Evolutionary conservation across 176 grass and related monocot species (phyloP).

Genomic region (Avena eriantha): DNA sequence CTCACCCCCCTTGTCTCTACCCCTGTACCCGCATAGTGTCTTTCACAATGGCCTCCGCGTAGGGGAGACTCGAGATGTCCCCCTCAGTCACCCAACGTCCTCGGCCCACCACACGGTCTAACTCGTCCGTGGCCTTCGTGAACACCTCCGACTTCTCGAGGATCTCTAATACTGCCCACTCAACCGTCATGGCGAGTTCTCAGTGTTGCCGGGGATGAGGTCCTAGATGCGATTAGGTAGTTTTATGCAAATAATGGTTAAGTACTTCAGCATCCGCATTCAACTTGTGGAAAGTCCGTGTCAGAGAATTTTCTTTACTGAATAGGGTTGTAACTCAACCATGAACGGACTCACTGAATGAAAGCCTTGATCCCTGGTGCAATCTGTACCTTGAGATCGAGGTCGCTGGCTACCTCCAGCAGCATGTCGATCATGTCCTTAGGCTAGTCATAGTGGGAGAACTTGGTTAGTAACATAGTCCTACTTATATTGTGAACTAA

Average conservation of each 20-base stretch:
- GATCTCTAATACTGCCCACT: conserved; percentile 71
- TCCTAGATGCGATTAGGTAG: conserved; percentile 39
- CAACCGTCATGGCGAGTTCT: conserved; percentile 67
- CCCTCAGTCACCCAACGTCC: conserved; percentile 66
- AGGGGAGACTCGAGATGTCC: conserved; percentile 53
- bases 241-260: not conserved
- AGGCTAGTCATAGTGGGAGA: too few species aligned
- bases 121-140: conserved; percentile 63
- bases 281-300: not conserved
- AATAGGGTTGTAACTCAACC: too few species aligned
- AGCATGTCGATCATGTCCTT: conserved; percentile 87
- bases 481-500: too few species aligned
- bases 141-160: conserved; percentile 58
- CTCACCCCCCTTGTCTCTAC: too few species aligned
- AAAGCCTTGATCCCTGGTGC: conserved; percentile 79
- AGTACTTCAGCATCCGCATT: not conserved
- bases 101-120: conserved; percentile 61
- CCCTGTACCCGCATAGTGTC: conserved; percentile 58
- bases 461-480: too few species aligned
- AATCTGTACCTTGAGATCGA: conserved; percentile 71
- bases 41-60: conserved; percentile 66
- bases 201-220: conserved; percentile 64
- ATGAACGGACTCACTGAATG: conserved; percentile 55
- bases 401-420: conserved; percentile 71
- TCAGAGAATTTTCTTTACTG: not conserved